Evolutionary conservation across 2,329 filamentous ascomycete genomes (phyloP).

Genomic region (Zopfia rhizophila): DNA sequence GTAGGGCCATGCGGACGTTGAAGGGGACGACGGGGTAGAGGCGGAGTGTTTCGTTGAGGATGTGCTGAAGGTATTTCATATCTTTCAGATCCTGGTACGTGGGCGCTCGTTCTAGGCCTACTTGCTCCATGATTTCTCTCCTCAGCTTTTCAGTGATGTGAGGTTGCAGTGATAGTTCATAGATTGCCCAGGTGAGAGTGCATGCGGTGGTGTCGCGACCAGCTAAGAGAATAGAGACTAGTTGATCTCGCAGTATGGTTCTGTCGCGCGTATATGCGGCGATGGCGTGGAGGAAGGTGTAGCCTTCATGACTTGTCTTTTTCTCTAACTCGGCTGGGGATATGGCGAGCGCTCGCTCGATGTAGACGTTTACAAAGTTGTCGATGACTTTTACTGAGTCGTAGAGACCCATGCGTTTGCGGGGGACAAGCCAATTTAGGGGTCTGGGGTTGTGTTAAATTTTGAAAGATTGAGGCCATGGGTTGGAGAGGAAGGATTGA

Average conservation of each 20-base stretch:
- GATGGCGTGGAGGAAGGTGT: conserved; percentile 88
- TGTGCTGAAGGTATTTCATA: conserved; percentile 76
- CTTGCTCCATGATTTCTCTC: conserved; percentile 72
- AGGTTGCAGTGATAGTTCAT: conserved; percentile 80
- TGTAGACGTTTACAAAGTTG: conserved; percentile 79
- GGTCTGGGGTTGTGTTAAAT: conserved; percentile 56
- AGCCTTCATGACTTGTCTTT: conserved; percentile 75
- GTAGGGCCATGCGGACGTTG: conserved; percentile 59
- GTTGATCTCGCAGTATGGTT: conserved; percentile 81
- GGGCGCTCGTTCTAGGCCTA: conserved; percentile 69
- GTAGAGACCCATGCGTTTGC: conserved; percentile 68
- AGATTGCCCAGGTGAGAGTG: conserved; percentile 83
- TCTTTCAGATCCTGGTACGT: conserved; percentile 85
- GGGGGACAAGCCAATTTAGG: conserved; percentile 71
- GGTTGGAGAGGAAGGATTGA: background rate
- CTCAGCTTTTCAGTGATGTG: conserved; percentile 74
- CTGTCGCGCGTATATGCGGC: conserved; percentile 77
- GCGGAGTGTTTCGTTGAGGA: conserved; percentile 53
- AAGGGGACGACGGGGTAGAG: conserved; percentile 62
- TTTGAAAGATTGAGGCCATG: background rate
- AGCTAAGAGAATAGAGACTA: conserved; percentile 77
- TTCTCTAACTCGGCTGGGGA: conserved; percentile 76
- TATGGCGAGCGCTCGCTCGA: conserved; percentile 76
- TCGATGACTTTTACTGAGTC: conserved; percentile 75
- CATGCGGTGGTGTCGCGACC: conserved; percentile 88